Evolutionary conservation across 306 rosid species (phyloP), one percentile per base, ranked within the genome.

Genomic region (Lathyrus tuberosus): DNA sequence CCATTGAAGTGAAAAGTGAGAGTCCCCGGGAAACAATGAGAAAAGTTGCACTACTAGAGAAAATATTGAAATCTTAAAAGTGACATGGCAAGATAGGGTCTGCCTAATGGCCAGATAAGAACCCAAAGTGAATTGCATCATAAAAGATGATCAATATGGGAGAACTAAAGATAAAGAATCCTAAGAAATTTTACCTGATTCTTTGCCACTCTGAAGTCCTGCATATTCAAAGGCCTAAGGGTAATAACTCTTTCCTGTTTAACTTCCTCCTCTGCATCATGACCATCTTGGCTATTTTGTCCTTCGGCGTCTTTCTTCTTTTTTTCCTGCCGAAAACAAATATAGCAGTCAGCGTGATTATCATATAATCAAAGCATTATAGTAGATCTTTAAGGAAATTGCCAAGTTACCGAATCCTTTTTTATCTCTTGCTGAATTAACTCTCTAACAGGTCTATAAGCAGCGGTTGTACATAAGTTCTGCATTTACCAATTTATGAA

Each of bases 401-500:
- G 38, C 10, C 3, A 15, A 67, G 59, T 78, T 80, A 94, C 99
- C 85, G 74, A 44, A 77, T 65, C 86, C 80, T 84, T 91, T 4
- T 65, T 37, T 58, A 90, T 84, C 84, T 94, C 99, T 77, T 86
- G 86, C 67, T 86, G 81, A 75, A 91, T 88, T 60, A 90, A 75
- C 62, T 88, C 99, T 81, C 96, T 78, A 30, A 94, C 96, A 9
- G 99, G 99, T 26, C 97, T 79, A 77, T 94, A 94, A 2, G 99
- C 99, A 59, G 99, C 96, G 5, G 97, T 88, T 22, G 86, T 86
- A 80, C 99, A 94, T 71, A 94, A 70, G 72, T 87, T 91, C 99
- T 94, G 85, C 76, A 79, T 68, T 57, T 37, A 48, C 67, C 42
- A 74, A 52, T 17, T 35, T 57, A 63, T 52, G 64, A 76, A 18